Evolutionary conservation across 441 rosid genomes (phyloP).

Genomic region (Daphne laureola): DNA sequence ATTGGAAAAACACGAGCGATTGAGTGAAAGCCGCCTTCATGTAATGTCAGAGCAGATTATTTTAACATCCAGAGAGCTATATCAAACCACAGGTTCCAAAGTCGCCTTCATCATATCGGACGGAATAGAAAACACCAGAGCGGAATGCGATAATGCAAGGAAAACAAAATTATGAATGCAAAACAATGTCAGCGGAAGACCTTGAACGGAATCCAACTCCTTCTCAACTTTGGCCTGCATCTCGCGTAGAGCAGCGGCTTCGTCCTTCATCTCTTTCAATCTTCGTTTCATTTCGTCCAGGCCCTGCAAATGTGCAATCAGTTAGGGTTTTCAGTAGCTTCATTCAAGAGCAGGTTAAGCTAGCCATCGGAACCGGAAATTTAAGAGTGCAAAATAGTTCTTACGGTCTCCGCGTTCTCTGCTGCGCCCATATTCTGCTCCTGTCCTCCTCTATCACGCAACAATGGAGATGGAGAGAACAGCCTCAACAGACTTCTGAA

Average conservation of each 20-base stretch:
- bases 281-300: constrained; percentile 15
- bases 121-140: background rate
- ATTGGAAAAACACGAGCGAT: too few species aligned
- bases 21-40: too few species aligned
- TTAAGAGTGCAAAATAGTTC: background rate
- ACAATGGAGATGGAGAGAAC: too few species aligned
- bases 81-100: background rate
- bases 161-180: background rate
- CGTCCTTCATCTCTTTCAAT: constrained; percentile 18
- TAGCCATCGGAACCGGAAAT: background rate
- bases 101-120: background rate
- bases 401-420: constrained; percentile 10
- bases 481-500: too few species aligned
- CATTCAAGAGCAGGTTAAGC: too few species aligned
- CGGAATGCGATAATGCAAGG: too few species aligned
- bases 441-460: too few species aligned
- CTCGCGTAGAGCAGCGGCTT: constrained; percentile 15
- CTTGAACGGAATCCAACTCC: constrained; percentile 18
- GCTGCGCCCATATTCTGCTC: constrained; percentile 9
- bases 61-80: too few species aligned
- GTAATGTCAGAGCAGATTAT: too few species aligned
- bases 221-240: constrained; percentile 17
- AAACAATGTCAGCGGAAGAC: background rate
- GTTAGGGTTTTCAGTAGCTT: constrained; percentile 5
- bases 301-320: constrained; percentile 5